Evolutionary conservation across 2,329 filamentous ascomycete genomes (phyloP), one percentile per base, ranked within the genome.

Genomic region (Arthrobotrys iridis): DNA sequence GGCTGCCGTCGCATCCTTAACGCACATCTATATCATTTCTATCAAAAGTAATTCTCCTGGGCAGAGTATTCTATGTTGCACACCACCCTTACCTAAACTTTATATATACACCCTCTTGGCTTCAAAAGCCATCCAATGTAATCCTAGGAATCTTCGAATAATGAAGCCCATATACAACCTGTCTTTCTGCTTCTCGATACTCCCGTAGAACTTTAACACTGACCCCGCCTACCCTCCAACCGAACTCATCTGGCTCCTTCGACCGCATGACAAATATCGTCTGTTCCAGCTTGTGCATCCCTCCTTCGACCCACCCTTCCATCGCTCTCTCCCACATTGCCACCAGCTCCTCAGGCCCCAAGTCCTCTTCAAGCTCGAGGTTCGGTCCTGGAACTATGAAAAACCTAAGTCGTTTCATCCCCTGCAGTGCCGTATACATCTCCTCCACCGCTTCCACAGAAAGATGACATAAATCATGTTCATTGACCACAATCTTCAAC

Each of bases 261-360:
- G 50, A 48, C n/a, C 59, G n/a, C 58, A 28, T 58, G 15, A 59
- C 59, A 28, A 72, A 72, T 33, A 65, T 43, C 4, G 63, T 62
- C n/a, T 35, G 26, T n/a, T 72, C 67, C 28, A 72, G 33, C 5
- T 24, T 22, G 8, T 24, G 26, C 18, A 64, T 41, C 26, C 67
- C 67, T 2, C 30, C 20, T 5, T 35, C 22, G 11, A 72, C 30
- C 48, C 58, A 72, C 8, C 22, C 24, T 28, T 59, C 46, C 40
- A 64, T 52, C 4, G 24, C 15, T n/a, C 20, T 33, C 35, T 55
- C 45, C 57, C 35, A 41, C 22, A 52, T 37, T 4, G 40, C 22
- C 15, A 58, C n/a, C 15, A 64, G 35, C 28, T 20, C 24, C 7
- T 46, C 3, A 2, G 28, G 43, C 28, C 40, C 41, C 22, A 40